phyloP scores from a whole-genome alignment of 352 stramenopile genomes.

The Globisporangium iwayamae region DNA sequence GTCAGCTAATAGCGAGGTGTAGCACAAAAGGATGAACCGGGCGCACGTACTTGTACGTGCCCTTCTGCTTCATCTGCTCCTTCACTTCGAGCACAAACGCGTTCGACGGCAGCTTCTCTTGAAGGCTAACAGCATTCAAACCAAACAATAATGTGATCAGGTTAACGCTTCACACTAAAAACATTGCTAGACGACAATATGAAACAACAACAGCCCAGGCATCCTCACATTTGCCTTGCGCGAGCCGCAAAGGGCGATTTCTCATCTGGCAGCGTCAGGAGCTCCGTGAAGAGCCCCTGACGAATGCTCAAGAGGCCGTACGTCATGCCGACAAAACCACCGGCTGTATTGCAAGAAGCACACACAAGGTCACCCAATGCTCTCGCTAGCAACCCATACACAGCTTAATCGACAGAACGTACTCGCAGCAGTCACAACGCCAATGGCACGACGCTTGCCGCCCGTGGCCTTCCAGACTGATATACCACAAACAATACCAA shows the following conservation, averaged over 20 bases:
- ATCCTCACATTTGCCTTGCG: conserved; percentile 23
- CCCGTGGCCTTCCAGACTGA: conserved; percentile 40
- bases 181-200: background rate
- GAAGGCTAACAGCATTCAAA: conserved; percentile 23
- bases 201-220: background rate
- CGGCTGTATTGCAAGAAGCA: conserved; percentile 14
- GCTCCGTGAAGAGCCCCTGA: conserved; percentile 30
- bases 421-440: conserved; percentile 41
- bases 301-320: conserved; percentile 35
- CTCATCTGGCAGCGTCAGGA: conserved; percentile 38
- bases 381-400: background rate
- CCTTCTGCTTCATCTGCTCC: conserved; percentile 43
- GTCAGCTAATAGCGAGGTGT: too few relatives aligned
- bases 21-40: background rate
- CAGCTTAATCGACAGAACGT: background rate
- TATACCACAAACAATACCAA: conserved; percentile 13
- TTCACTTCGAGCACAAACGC: conserved; percentile 50
- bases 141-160: background rate
- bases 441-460: conserved; percentile 32
- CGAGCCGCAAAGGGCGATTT: conserved; percentile 28
- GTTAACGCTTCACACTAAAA: too few relatives aligned
- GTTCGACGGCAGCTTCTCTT: conserved; percentile 41
- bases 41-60: conserved; percentile 37
- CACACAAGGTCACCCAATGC: background rate
- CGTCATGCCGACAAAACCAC: conserved; percentile 27